Conservation (phyloP, 768 basidiomycete genomes). For the Suillus cothurnatus region DNA sequence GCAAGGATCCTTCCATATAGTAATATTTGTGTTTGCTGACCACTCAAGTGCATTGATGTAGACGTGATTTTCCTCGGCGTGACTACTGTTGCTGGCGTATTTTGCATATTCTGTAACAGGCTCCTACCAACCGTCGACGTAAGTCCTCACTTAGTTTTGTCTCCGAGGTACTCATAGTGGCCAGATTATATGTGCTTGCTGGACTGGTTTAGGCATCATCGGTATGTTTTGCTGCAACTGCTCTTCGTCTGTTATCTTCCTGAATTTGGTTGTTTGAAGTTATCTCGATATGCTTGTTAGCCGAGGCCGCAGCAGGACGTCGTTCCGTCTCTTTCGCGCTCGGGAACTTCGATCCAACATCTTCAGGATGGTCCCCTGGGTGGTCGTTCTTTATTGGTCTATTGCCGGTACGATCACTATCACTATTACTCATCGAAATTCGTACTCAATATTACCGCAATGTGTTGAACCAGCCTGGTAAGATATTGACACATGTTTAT, state of each 20-base stretch:
- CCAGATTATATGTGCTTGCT: slow-evolving; percentile 59
- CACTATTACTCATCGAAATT: background rate
- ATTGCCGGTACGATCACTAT: slow-evolving; percentile 43
- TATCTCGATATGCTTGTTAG: slow-evolving; percentile 56
- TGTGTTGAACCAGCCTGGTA: slow-evolving; percentile 30
- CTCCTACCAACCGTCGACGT: slow-evolving; percentile 54
- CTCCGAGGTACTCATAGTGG: slow-evolving; percentile 10
- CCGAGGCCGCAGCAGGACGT: slow-evolving; percentile 57
- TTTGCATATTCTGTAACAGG: slow-evolving; percentile 60
- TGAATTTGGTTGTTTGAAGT: slow-evolving; percentile 40
- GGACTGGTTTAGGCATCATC: slow-evolving; percentile 62
- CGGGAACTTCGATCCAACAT: slow-evolving; percentile 58
- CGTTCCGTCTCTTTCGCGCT: slow-evolving; percentile 58
- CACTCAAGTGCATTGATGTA: slow-evolving; percentile 13
- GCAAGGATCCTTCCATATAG: slow-evolving; percentile 29
- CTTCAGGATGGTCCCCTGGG: slow-evolving; percentile 67
- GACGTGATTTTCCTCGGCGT: slow-evolving; percentile 62
- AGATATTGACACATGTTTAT: slow-evolving; percentile 3
- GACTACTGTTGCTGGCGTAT: slow-evolving; percentile 45
- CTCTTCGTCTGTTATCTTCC: background rate
- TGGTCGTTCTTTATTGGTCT: slow-evolving; percentile 73
- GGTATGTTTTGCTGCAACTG: slow-evolving; percentile 31
- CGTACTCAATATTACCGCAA: slow-evolving; percentile 4
- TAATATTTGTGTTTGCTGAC: slow-evolving; percentile 6
- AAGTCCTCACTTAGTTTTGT: slow-evolving; percentile 11